phyloP scores from a whole-genome alignment of 2,329 filamentous ascomycete species.

The Fulvia fulva region DNA sequence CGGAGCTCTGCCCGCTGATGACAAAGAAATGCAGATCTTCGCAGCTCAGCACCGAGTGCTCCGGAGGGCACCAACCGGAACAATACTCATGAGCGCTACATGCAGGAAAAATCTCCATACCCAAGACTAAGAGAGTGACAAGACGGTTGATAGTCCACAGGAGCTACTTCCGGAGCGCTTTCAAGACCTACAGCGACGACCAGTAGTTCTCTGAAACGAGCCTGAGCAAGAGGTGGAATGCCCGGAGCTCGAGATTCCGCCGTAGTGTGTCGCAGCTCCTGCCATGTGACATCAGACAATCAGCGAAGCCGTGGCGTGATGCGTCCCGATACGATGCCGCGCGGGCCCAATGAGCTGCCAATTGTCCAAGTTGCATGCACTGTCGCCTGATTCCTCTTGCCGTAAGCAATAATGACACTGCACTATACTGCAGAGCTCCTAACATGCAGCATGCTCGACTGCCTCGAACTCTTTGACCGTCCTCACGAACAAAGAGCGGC shows the following conservation, averaged over 20 bases:
- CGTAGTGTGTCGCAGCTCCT: not conserved
- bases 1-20: not conserved
- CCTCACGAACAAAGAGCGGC: not conserved
- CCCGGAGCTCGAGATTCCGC: not conserved
- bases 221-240: not conserved
- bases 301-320: not conserved
- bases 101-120: not conserved
- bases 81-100: not conserved
- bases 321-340: not conserved
- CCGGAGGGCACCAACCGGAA: not conserved
- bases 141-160: no score
- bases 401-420: not conserved
- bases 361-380: not conserved
- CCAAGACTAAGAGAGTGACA: no score
- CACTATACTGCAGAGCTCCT: not conserved
- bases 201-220: not conserved
- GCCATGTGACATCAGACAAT: not conserved
- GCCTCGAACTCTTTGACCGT: not conserved
- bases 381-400: not conserved
- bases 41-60: not conserved
- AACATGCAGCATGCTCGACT: not conserved
- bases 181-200: no score
- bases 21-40: not conserved
- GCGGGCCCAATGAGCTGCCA: not conserved
- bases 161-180: no score